Conservation (phyloP, 768 basidiomycete species). For the Boletus coccyginus region DNA sequence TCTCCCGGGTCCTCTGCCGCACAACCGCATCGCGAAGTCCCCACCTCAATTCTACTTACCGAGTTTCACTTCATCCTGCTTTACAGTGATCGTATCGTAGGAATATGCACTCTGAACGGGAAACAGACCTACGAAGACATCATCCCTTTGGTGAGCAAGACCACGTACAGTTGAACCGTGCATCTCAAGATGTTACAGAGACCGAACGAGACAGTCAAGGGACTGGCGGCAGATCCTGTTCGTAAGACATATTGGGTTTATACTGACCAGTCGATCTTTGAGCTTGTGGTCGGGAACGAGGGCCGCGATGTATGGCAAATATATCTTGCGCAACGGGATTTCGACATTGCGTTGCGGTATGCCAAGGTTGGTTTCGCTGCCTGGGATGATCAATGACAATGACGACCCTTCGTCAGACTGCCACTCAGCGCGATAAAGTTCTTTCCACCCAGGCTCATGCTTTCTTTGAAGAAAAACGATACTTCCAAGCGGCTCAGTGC, state of each 20-base stretch:
- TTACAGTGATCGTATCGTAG: conserved; percentile 74
- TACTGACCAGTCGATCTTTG: conserved; percentile 85
- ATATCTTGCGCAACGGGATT: conserved; percentile 75
- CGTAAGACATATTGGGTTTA: conserved; percentile 93
- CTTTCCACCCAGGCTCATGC: conserved; percentile 80
- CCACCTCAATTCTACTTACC: conserved; percentile 78
- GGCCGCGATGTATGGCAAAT: conserved; percentile 94
- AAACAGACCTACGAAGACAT: conserved; percentile 79
- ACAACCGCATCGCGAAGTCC: conserved; percentile 39
- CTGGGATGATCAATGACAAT: neutral
- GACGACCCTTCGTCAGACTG: conserved; percentile 51
- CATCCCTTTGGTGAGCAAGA: conserved; percentile 65
- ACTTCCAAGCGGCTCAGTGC: conserved; percentile 87
- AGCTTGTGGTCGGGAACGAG: conserved; percentile 82
- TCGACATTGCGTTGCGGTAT: conserved; percentile 75
- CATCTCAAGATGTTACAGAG: conserved; percentile 46
- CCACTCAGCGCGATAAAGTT: conserved; percentile 82
- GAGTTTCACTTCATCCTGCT: conserved; percentile 91
- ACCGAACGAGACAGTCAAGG: conserved; percentile 68
- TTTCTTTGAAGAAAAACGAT: conserved; percentile 75
- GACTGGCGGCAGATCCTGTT: conserved; percentile 80
- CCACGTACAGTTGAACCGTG: neutral
- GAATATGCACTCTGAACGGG: conserved; percentile 78
- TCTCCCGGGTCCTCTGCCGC: conserved; percentile 25
- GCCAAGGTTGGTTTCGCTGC: conserved; percentile 58